A percentile compares a stretch with the other conserved stretches of the same genome.
These are phyloP conservation scores for Blattamonas nauphoetae DNA, from an alignment of 78 protist genomes.

Conservation along the genomic window DNA sequence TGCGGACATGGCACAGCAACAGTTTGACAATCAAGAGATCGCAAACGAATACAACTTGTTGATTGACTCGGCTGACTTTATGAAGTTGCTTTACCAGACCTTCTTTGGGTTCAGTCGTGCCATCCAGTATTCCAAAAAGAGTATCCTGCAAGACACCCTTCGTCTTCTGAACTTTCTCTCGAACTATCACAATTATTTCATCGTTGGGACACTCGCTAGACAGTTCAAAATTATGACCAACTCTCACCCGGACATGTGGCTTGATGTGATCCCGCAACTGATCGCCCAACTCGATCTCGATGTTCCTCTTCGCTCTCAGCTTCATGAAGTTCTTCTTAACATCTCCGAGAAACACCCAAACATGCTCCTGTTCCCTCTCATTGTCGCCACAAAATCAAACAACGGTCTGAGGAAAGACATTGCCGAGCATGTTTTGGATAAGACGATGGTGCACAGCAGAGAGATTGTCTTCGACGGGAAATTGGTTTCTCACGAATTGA, in stretches of 20 bases:
- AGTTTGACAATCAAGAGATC: too few species aligned
- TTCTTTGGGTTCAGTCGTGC: background rate
- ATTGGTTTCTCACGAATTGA: constrained; percentile 19
- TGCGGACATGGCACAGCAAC: too few species aligned
- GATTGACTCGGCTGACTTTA: background rate
- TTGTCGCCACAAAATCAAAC: constrained; percentile 2
- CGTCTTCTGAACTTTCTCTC: background rate
- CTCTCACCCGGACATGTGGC: constrained; percentile 14
- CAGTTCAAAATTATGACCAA: background rate
- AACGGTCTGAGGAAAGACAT: background rate
- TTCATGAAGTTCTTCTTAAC: background rate
- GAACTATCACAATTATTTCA: background rate
- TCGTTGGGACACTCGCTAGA: background rate
- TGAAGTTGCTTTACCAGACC: background rate
- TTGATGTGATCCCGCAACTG: constrained; percentile 27
- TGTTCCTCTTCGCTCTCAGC: background rate
- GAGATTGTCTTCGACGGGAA: constrained; percentile 1
- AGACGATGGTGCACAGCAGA: background rate
- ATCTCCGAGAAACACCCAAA: constrained; percentile 16
- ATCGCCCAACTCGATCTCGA: constrained; percentile 14
- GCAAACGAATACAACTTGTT: too few species aligned
- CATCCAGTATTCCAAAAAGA: background rate
- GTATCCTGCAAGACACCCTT: background rate
- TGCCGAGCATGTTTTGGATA: background rate
- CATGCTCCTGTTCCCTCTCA: constrained; percentile 21